Percentiles rank a stretch among this genome's conserved stretches.
These are phyloP conservation scores for Amaranthus palmeri DNA, from an alignment of 148 eudicot genomes.

Conservation along the genomic window DNA sequence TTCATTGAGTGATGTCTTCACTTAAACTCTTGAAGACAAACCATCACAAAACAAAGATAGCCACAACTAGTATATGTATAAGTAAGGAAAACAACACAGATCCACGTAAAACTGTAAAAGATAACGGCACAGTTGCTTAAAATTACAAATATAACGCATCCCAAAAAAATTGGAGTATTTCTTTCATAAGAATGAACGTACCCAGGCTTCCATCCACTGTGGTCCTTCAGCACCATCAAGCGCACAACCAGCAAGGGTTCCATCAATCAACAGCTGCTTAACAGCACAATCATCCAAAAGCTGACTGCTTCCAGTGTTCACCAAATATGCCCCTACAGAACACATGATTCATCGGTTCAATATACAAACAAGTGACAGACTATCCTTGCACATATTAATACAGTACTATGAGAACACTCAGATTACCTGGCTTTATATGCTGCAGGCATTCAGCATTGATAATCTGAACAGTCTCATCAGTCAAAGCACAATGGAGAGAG, in stretches of 20 bases:
- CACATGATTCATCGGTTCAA: constrained; percentile 5
- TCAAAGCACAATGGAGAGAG: constrained; percentile 88
- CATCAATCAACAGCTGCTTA: constrained; percentile 92
- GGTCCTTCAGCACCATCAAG: constrained; percentile 99
- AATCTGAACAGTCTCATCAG: constrained; percentile 87
- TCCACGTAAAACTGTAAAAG: background rate
- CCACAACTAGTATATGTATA: no score
- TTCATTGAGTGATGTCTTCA: no score
- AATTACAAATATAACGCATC: background rate
- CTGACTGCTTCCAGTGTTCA: constrained; percentile 97
- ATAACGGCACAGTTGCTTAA: background rate
- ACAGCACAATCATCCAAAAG: constrained; percentile 98
- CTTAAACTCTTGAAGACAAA: no score
- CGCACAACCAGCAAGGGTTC: constrained; percentile 96
- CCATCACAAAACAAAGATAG: no score
- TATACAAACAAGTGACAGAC: background rate
- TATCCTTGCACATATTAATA: background rate
- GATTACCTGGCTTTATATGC: constrained; percentile 82
- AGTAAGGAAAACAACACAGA: background rate
- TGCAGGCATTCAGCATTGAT: constrained; percentile 86
- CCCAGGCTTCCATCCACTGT: constrained; percentile 99
- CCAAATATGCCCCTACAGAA: constrained; percentile 79
- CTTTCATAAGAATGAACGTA: constrained; percentile 38
- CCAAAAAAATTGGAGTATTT: background rate
- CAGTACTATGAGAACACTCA: constrained; percentile 1